Percentiles rank a stretch among this genome's conserved stretches.
phyloP scores from a whole-genome alignment of 1,284 basidiomycete species.

The Mycena sp. region DNA sequence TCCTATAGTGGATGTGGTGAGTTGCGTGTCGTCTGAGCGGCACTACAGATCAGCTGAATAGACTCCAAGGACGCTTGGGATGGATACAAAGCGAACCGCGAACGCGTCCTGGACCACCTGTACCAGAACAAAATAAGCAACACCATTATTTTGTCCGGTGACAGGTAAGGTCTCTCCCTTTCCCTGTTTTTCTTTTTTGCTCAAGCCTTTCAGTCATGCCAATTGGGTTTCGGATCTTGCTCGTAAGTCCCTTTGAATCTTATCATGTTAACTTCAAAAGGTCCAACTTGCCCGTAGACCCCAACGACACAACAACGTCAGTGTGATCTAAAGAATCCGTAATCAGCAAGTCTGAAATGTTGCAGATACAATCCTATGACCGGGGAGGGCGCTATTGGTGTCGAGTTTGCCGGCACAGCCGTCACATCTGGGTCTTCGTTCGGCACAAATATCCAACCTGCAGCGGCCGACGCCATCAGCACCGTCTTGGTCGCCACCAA shows the following conservation, averaged over 20 bases:
- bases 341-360: conserved; percentile 7
- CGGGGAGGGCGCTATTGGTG: conserved; percentile 65
- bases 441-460: conserved; percentile 54
- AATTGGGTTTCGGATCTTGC: conserved; percentile 70
- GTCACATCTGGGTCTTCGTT: conserved; percentile 66
- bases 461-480: conserved; percentile 53
- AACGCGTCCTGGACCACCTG: conserved; percentile 65
- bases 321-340: too few relatives aligned
- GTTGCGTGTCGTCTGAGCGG: not conserved
- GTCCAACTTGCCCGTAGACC: conserved; percentile 48
- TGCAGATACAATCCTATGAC: conserved; percentile 61
- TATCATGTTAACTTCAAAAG: too few relatives aligned
- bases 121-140: conserved; percentile 64
- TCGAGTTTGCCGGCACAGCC: conserved; percentile 75
- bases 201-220: too few relatives aligned
- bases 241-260: conserved; percentile 46
- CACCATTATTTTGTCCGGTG: conserved; percentile 68
- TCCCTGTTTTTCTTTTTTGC: too few relatives aligned
- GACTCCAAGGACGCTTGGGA: conserved; percentile 65
- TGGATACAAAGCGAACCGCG: conserved; percentile 67
- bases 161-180: too few relatives aligned
- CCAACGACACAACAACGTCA: conserved; percentile 59
- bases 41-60: conserved; percentile 23
- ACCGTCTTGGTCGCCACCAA: conserved; percentile 54
- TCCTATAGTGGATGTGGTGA: conserved; percentile 41